Conservation (phyloP, 352 stramenopile genomes). For the Lagenidium giganteum region DNA sequence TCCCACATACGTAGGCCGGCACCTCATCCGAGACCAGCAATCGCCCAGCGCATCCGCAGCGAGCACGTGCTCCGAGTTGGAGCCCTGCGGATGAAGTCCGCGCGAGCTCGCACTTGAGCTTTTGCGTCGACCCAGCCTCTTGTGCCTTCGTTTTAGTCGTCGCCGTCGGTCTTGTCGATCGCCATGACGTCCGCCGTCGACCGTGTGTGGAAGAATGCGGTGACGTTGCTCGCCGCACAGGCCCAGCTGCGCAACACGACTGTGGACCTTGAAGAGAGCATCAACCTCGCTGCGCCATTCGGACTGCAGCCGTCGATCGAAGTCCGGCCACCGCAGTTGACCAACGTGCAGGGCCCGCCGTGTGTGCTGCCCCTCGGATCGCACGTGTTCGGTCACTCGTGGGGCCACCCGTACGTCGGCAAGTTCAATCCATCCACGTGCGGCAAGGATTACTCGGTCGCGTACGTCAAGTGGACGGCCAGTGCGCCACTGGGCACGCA, state of each 20-base stretch:
- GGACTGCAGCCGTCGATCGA: constrained; percentile 39
- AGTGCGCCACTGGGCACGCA: constrained; percentile 39
- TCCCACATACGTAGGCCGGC: too few relatives aligned
- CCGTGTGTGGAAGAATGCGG: constrained; percentile 13
- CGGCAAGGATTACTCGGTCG: constrained; percentile 35
- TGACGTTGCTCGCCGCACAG: constrained; percentile 30
- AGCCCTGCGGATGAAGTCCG: too few relatives aligned
- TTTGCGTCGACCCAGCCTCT: too few relatives aligned
- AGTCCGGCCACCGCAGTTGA: constrained; percentile 27
- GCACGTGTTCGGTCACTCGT: constrained; percentile 52
- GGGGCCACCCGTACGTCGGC: constrained; percentile 39
- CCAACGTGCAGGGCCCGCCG: constrained; percentile 29
- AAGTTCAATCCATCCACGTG: constrained; percentile 35
- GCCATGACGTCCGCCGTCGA: constrained; percentile 2
- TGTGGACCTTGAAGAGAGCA: background rate
- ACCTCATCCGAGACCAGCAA: too few relatives aligned
- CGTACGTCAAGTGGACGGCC: constrained; percentile 51
- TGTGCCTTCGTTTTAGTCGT: too few relatives aligned
- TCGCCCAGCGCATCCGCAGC: too few relatives aligned
- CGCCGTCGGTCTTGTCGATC: too few relatives aligned
- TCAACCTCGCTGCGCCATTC: constrained; percentile 6
- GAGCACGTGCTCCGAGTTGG: too few relatives aligned
- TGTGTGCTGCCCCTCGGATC: constrained; percentile 41
- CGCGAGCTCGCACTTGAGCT: too few relatives aligned
- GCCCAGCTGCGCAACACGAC: constrained; percentile 18